Evolutionary conservation across 2,329 filamentous ascomycete species (phyloP).

Genomic region (Trichoderma polysporum): DNA sequence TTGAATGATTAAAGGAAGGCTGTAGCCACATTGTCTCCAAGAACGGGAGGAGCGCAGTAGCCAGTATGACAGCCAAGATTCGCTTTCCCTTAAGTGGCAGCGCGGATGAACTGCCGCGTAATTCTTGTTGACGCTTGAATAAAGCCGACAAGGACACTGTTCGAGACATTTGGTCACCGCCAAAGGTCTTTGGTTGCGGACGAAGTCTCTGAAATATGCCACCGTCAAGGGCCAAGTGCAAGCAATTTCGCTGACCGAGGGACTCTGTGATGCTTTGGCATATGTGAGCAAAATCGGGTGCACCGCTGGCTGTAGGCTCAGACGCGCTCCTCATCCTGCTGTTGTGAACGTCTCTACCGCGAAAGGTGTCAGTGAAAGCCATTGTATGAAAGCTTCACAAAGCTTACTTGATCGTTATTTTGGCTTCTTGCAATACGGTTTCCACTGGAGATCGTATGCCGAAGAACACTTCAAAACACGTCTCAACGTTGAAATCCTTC

Average conservation of each 20-base stretch:
- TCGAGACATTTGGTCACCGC: neutral
- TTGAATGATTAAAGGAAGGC: constrained; percentile 5
- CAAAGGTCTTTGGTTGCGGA: constrained; percentile 6
- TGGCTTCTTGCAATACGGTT: constrained; percentile 10
- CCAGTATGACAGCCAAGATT: constrained; percentile 1
- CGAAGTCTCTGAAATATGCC: constrained; percentile 4
- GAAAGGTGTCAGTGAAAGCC: neutral
- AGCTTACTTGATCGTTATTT: constrained; percentile 8
- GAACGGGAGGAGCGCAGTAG: neutral
- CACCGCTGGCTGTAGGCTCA: neutral
- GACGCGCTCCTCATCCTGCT: constrained; percentile 10
- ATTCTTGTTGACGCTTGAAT: constrained; percentile 1
- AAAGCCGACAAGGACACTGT: constrained; percentile 5
- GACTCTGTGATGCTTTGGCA: constrained; percentile 14
- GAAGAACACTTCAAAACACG: constrained; percentile 8
- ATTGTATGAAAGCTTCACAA: neutral
- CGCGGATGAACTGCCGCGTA: neutral
- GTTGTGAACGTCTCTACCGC: neutral
- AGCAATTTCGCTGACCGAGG: constrained; percentile 7
- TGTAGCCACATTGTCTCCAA: neutral
- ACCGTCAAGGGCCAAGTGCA: constrained; percentile 7
- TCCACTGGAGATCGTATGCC: neutral
- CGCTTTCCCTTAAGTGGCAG: neutral
- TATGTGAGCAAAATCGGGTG: neutral
- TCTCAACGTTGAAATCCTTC: constrained; percentile 1